Percentiles rank a stretch among this genome's conserved stretches.
phyloP scores from a whole-genome alignment of 805 yeast species.

The Vanderwaltozyma yarrowii region DNA sequence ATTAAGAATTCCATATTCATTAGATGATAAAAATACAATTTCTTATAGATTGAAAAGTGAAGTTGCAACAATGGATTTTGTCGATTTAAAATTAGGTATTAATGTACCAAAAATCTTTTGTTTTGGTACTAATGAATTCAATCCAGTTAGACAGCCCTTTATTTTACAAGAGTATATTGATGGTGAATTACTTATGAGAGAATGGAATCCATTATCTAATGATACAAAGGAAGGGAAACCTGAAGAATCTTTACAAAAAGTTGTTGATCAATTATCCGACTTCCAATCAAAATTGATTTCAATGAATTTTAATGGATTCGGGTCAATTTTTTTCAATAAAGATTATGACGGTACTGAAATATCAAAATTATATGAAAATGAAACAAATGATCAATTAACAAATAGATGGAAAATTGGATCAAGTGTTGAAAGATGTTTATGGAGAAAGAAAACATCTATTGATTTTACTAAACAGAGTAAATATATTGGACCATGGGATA shows the following conservation, averaged over 20 bases:
- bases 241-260: constrained; percentile 42
- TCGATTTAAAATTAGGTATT: constrained; percentile 49
- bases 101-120: constrained; percentile 64
- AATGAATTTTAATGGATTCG: constrained; percentile 58
- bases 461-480: constrained; percentile 38
- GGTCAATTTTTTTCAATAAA: constrained; percentile 63
- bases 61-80: constrained; percentile 88
- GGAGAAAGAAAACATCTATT: constrained; percentile 53
- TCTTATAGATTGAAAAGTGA: constrained; percentile 71
- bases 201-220: constrained; percentile 81
- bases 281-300: constrained; percentile 46
- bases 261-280: constrained; percentile 64
- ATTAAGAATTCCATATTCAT: constrained; percentile 77
- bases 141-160: constrained; percentile 63
- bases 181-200: constrained; percentile 76
- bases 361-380: constrained; percentile 45
- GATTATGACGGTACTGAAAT: background rate
- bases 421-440: constrained; percentile 67
- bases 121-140: constrained; percentile 51
- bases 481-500: constrained; percentile 69
- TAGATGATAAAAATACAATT: constrained; percentile 55
- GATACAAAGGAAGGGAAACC: constrained; percentile 37
- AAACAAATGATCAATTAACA: constrained; percentile 37
- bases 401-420: constrained; percentile 88
- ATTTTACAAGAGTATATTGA: constrained; percentile 70